Evolutionary conservation across 2,329 filamentous ascomycete species (phyloP).

Genomic region (Eutypa lata): DNA sequence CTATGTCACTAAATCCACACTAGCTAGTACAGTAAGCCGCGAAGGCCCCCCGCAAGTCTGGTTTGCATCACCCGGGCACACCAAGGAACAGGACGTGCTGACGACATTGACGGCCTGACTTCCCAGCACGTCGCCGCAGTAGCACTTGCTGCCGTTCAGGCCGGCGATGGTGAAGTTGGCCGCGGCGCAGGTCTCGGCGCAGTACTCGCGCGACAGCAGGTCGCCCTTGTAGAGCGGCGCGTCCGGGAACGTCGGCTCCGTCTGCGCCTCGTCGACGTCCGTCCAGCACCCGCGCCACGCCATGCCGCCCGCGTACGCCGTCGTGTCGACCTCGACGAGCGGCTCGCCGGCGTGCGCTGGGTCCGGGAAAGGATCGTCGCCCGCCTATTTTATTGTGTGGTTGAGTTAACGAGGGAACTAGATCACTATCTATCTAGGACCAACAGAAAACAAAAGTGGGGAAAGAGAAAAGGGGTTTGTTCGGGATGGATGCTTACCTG

Average conservation of each 20-base stretch:
- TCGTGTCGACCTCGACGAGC: constrained; percentile 2
- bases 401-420: too few species aligned
- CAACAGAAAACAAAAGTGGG: too few species aligned
- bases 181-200: constrained; percentile 1
- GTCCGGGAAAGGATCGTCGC: constrained; percentile 11
- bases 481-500: neutral
- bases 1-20: constrained; percentile 1
- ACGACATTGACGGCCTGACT: constrained; percentile 4
- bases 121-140: constrained; percentile 4
- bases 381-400: neutral
- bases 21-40: constrained; percentile 3
- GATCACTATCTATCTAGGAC: too few species aligned
- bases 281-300: constrained; percentile 3
- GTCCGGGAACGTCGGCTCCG: neutral
- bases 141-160: constrained; percentile 5
- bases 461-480: too few species aligned
- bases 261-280: constrained; percentile 7
- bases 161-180: constrained; percentile 5
- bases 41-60: constrained; percentile 4
- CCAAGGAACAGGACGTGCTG: constrained; percentile 2
- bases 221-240: constrained; percentile 1
- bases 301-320: constrained; percentile 5
- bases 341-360: constrained; percentile 1
- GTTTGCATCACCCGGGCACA: constrained; percentile 1
- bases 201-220: constrained; percentile 3